Evolutionary conservation across 257 asterid species (phyloP).

Genomic region (Petunia axillaris): DNA sequence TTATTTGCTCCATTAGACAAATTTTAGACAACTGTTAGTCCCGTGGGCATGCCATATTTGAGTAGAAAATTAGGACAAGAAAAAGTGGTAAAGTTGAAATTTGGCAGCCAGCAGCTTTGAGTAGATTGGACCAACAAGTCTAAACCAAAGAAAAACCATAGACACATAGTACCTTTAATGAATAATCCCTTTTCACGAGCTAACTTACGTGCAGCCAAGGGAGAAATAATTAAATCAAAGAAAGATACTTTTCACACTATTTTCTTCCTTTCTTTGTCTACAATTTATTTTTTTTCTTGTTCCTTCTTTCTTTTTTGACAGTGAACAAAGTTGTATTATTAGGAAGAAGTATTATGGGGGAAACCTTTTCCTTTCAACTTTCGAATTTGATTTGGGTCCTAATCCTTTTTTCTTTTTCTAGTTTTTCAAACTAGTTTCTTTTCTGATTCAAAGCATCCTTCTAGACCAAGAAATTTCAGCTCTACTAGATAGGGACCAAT

Average conservation of each 20-base stretch:
- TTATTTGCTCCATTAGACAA: neutral
- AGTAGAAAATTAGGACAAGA: neutral
- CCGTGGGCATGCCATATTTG: conserved; percentile 9
- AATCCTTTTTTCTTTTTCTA: neutral
- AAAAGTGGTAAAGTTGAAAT: conserved; percentile 33
- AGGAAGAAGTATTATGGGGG: conserved; percentile 10
- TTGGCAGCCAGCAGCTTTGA: conserved; percentile 23
- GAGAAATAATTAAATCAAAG: neutral
- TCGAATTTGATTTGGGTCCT: conserved; percentile 11
- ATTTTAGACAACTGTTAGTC: neutral
- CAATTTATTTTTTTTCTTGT: neutral
- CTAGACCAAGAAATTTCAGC: conserved; percentile 8
- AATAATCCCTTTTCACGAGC: conserved; percentile 12
- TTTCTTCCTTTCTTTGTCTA: conserved; percentile 21
- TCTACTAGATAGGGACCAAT: conserved; percentile 4
- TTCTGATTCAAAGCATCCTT: conserved; percentile 20
- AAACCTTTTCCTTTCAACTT: conserved; percentile 17
- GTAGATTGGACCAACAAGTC: conserved; percentile 36
- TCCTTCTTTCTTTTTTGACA: neutral
- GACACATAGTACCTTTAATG: conserved; percentile 29
- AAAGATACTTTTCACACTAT: conserved; percentile 37
- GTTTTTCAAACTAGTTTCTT: conserved; percentile 14
- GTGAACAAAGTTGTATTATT: conserved; percentile 11
- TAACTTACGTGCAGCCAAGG: conserved; percentile 24
- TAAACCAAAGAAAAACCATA: conserved; percentile 31